Percentiles rank a stretch among this genome's conserved stretches.
Conservation (phyloP, 1,139 yeast genomes). For the Zygotorulaspora mrakii region DNA sequence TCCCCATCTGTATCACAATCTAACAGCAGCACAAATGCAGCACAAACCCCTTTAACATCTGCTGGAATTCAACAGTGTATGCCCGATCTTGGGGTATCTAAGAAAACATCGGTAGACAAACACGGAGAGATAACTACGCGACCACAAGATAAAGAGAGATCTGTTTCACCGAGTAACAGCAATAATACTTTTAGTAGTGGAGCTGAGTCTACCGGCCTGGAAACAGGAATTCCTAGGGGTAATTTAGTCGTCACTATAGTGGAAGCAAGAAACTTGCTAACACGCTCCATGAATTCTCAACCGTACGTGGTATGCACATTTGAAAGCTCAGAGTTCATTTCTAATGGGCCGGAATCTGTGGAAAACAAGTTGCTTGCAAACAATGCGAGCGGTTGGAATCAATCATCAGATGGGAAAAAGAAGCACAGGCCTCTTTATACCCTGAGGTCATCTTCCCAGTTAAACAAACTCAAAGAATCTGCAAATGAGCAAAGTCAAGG, state of each 20-base stretch:
- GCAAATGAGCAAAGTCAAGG: conserved; percentile 14
- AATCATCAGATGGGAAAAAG: conserved; percentile 25
- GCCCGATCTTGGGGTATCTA: no score
- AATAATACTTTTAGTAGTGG: conserved; percentile 9
- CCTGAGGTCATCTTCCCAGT: conserved; percentile 63
- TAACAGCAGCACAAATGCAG: conserved; percentile 6
- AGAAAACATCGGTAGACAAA: background rate
- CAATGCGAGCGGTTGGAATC: conserved; percentile 31
- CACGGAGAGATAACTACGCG: conserved; percentile 1
- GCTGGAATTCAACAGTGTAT: background rate
- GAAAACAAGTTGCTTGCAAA: conserved; percentile 39
- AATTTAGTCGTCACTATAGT: conserved; percentile 74
- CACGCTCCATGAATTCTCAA: conserved; percentile 51
- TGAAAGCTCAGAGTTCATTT: conserved; percentile 86
- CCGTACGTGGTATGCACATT: conserved; percentile 94
- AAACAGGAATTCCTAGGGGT: conserved; percentile 62
- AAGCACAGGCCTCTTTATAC: conserved; percentile 49
- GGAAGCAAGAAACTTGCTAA: conserved; percentile 68
- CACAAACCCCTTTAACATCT: background rate
- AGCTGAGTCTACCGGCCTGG: conserved; percentile 14
- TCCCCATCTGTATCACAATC: conserved; percentile 22
- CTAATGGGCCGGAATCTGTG: conserved; percentile 70
- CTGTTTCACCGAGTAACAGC: conserved; percentile 7
- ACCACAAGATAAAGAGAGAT: conserved; percentile 5
- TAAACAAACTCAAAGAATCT: conserved; percentile 40